Conservation (phyloP, 2,329 filamentous ascomycete genomes). For the Alternaria postmessia region DNA sequence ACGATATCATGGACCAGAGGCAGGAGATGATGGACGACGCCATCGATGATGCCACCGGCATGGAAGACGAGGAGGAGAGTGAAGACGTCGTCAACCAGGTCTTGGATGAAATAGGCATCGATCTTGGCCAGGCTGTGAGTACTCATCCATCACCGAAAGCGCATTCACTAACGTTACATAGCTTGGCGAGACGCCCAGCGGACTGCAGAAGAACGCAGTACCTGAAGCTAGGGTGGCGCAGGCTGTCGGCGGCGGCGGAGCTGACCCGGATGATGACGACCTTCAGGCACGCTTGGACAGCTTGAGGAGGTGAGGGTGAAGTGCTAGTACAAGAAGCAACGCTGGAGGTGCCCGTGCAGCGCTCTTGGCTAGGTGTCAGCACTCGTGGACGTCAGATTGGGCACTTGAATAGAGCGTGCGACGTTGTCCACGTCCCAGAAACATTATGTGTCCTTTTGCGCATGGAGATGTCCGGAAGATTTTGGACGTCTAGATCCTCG, state of each 20-base stretch:
- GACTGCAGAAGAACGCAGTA: conserved; percentile 76
- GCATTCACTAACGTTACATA: conserved; percentile 53
- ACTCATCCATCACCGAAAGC: not conserved
- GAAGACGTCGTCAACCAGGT: conserved; percentile 98
- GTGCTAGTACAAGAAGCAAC: conserved; percentile 4
- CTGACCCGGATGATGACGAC: conserved; percentile 87
- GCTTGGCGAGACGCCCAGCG: conserved; percentile 91
- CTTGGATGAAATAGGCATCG: conserved; percentile 94
- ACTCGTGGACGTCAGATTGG: not conserved
- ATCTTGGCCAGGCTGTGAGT: conserved; percentile 86
- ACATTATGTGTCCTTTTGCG: not conserved
- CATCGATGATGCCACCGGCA: conserved; percentile 93
- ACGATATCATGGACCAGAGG: conserved; percentile 98
- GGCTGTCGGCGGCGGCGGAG: conserved; percentile 72
- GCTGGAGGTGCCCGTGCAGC: not conserved
- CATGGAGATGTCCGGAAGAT: not conserved
- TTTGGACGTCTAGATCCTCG: not conserved
- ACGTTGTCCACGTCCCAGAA: not conserved
- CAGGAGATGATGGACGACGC: conserved; percentile 99
- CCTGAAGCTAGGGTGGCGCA: conserved; percentile 84
- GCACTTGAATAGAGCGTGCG: not conserved
- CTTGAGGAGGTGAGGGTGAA: conserved; percentile 64
- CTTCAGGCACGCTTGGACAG: conserved; percentile 93
- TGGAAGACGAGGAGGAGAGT: conserved; percentile 90
- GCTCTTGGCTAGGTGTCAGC: conserved; percentile 1